These are phyloP conservation scores for Arachis hypogaea DNA, from an alignment of 306 rosid species.

Conservation along the genomic window DNA sequence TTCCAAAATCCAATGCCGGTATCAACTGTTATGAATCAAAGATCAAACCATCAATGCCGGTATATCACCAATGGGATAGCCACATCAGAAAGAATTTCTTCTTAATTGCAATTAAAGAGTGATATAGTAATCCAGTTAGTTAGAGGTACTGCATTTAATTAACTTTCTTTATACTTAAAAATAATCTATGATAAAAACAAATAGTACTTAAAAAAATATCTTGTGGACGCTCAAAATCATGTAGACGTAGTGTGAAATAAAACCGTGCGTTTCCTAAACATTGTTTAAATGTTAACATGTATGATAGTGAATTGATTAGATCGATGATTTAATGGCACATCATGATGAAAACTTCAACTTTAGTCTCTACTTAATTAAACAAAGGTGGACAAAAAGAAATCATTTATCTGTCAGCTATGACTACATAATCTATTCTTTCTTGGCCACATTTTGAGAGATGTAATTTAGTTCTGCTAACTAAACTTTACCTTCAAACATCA, in stretches of 20 bases:
- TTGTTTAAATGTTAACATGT: neutral
- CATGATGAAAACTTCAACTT: slow-evolving; percentile 1
- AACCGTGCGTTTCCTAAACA: neutral
- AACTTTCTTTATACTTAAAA: too few relatives aligned
- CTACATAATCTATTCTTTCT: neutral
- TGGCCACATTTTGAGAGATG: neutral
- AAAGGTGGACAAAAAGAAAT: neutral
- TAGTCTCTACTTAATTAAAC: neutral
- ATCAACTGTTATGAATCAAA: too few relatives aligned
- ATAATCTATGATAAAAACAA: neutral
- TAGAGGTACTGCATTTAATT: neutral
- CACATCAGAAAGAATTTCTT: too few relatives aligned
- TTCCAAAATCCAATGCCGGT: too few relatives aligned
- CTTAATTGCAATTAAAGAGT: too few relatives aligned
- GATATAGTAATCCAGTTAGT: too few relatives aligned
- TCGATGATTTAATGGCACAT: slow-evolving; percentile 6
- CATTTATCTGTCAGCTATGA: neutral
- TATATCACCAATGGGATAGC: too few relatives aligned
- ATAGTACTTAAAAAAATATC: neutral
- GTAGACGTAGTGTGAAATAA: neutral
- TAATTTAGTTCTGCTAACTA: slow-evolving; percentile 6
- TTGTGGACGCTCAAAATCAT: neutral
- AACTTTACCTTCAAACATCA: slow-evolving; percentile 29
- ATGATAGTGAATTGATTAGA: neutral
- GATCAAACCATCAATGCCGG: too few relatives aligned